Percentiles rank a stretch among this genome's conserved stretches.
Evolutionary conservation across 495 filamentous ascomycete genomes (phyloP).

Genomic region (Letharia lupina): DNA sequence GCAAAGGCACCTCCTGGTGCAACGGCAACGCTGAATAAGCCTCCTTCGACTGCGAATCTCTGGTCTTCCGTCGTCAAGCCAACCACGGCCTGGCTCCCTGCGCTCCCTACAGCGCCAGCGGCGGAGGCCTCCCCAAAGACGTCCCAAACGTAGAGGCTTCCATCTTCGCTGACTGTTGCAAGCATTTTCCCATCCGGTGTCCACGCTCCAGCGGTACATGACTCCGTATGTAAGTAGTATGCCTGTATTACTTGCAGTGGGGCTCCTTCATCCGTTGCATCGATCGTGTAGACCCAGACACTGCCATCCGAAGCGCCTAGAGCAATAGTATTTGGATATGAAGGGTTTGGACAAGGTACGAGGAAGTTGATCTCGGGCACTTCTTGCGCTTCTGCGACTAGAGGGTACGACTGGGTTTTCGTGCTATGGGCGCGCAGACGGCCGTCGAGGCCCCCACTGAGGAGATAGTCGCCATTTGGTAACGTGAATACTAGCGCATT

Average conservation of each 20-base stretch:
- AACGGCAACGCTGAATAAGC: slow-evolving; percentile 76
- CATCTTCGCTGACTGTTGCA: slow-evolving; percentile 83
- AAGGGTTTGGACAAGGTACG: slow-evolving; percentile 57
- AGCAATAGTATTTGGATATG: slow-evolving; percentile 73
- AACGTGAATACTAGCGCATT: slow-evolving; percentile 78
- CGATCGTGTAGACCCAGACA: slow-evolving; percentile 88
- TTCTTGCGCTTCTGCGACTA: slow-evolving; percentile 65
- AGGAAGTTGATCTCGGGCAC: slow-evolving; percentile 96
- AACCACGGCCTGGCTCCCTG: slow-evolving; percentile 64
- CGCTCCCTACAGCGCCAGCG: slow-evolving; percentile 58
- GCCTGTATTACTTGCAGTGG: slow-evolving; percentile 75
- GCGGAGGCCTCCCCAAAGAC: slow-evolving; percentile 77
- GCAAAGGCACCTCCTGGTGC: slow-evolving; percentile 68
- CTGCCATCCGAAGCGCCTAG: slow-evolving; percentile 87
- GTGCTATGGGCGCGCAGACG: slow-evolving; percentile 50
- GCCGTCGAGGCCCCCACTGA: slow-evolving; percentile 82
- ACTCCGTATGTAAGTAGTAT: slow-evolving; percentile 80
- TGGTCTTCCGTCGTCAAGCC: slow-evolving; percentile 76
- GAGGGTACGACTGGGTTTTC: slow-evolving; percentile 30
- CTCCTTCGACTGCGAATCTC: slow-evolving; percentile 84
- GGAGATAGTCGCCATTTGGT: slow-evolving; percentile 73
- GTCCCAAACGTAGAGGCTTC: slow-evolving; percentile 86
- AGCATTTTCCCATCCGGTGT: slow-evolving; percentile 79
- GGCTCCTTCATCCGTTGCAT: slow-evolving; percentile 49
- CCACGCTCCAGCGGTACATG: slow-evolving; percentile 89